Conservation (phyloP, 768 basidiomycete species). For the Suillus alpinus region DNA sequence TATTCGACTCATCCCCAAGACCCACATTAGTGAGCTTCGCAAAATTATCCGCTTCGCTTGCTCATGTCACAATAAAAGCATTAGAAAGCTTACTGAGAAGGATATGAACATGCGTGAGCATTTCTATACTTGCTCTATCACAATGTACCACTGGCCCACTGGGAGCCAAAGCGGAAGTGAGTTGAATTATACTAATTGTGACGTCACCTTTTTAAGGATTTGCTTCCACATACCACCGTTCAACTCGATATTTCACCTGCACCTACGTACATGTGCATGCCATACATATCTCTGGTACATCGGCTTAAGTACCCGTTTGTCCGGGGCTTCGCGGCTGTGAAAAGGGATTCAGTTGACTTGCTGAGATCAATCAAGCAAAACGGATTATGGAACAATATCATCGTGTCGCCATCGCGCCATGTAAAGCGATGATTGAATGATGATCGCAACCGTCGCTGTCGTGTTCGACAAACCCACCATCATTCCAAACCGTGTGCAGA, state of each 20-base stretch:
- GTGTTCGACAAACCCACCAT: too few relatives aligned
- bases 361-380: slow-evolving; percentile 57
- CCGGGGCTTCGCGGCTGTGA: slow-evolving; percentile 34
- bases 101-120: slow-evolving; percentile 53
- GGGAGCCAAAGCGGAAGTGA: slow-evolving; percentile 44
- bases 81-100: slow-evolving; percentile 41
- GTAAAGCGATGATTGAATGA: slow-evolving; percentile 9
- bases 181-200: slow-evolving; percentile 8
- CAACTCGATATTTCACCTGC: slow-evolving; percentile 68
- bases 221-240: slow-evolving; percentile 85
- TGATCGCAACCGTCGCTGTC: too few relatives aligned
- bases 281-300: slow-evolving; percentile 47
- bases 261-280: slow-evolving; percentile 78
- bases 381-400: slow-evolving; percentile 55
- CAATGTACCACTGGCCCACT: too few relatives aligned
- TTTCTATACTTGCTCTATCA: slow-evolving; percentile 11
- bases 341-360: slow-evolving; percentile 78
- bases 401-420: slow-evolving; percentile 42
- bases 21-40: slow-evolving; percentile 43
- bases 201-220: slow-evolving; percentile 41
- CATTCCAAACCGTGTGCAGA: neutral
- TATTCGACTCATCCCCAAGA: slow-evolving; percentile 49
- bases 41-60: too few relatives aligned
- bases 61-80: slow-evolving; percentile 37
- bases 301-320: slow-evolving; percentile 49